These are phyloP conservation scores for Saksenaea oblongispora DNA, from an alignment of 371 early-diverging fungal genomes.

Conservation along the genomic window DNA sequence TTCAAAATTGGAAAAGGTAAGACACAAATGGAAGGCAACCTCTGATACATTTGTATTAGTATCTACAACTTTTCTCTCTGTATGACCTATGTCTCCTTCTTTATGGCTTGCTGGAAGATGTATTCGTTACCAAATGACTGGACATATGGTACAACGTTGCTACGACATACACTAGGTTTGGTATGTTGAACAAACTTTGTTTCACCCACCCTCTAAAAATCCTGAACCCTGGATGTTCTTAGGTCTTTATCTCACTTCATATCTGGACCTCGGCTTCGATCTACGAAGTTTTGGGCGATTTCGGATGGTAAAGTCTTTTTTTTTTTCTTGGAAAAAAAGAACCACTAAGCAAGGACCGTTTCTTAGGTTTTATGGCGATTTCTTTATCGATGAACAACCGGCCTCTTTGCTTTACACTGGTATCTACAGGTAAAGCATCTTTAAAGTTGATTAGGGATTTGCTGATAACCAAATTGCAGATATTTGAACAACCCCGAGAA, in stretches of 20 bases:
- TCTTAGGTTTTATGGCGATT: constrained; percentile 81
- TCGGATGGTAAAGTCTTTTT: constrained; percentile 67
- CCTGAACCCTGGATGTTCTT: not conserved
- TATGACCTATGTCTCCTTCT: constrained; percentile 89
- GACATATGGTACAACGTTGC: constrained; percentile 71
- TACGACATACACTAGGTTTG: constrained; percentile 77
- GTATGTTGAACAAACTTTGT: constrained; percentile 4
- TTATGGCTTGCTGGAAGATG: constrained; percentile 69
- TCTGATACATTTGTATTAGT: not conserved
- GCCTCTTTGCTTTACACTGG: constrained; percentile 75
- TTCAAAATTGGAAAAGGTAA: constrained; percentile 89
- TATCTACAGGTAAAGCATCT: constrained; percentile 67
- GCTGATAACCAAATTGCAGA: not conserved
- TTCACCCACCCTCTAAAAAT: too few relatives aligned
- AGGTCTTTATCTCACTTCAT: constrained; percentile 78
- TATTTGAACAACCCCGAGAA: constrained; percentile 90
- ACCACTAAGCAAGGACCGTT: not conserved
- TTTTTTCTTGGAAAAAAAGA: not conserved
- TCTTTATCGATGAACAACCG: constrained; percentile 75
- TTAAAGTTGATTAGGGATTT: not conserved
- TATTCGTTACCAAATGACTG: constrained; percentile 73
- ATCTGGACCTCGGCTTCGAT: constrained; percentile 85
- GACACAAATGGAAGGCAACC: not conserved
- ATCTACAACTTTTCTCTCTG: constrained; percentile 24
- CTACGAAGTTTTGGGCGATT: constrained; percentile 92